Conservation (phyloP, 768 basidiomycete species). For the Peribolospora baueri region DNA sequence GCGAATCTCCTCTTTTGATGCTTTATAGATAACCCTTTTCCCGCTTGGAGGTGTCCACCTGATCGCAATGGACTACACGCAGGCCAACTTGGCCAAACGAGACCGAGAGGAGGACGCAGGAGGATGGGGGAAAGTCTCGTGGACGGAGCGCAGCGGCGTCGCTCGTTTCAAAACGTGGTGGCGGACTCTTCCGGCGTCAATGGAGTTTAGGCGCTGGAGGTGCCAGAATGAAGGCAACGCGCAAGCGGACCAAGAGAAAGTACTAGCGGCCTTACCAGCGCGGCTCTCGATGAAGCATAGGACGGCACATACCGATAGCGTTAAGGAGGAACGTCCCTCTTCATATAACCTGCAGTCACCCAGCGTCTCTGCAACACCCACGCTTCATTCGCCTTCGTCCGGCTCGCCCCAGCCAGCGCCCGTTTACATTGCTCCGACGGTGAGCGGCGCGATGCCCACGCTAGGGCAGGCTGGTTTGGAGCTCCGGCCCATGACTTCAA, state of each 20-base stretch:
- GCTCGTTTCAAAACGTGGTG: background rate
- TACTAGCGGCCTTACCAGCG: too few species aligned
- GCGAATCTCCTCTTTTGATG: background rate
- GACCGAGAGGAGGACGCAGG: constrained; percentile 34
- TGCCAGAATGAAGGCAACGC: background rate
- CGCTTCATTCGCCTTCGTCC: too few species aligned
- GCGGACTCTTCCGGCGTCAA: background rate
- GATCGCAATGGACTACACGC: constrained; percentile 35
- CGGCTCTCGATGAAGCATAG: too few species aligned
- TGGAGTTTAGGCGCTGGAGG: background rate
- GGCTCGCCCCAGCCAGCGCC: too few species aligned
- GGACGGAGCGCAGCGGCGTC: background rate
- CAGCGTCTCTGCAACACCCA: too few species aligned
- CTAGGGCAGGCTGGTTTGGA: too few species aligned
- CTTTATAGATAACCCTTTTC: constrained; percentile 35
- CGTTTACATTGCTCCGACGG: too few species aligned
- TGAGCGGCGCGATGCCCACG: too few species aligned
- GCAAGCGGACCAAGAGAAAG: background rate
- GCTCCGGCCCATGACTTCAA: too few species aligned
- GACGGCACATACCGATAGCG: too few species aligned
- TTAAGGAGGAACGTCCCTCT: too few species aligned
- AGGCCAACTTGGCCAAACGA: constrained; percentile 22
- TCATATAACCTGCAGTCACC: too few species aligned
- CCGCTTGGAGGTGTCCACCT: constrained; percentile 34
- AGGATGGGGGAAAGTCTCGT: background rate